A percentile compares a stretch with the other conserved stretches of the same genome.
These are phyloP conservation scores for Penicillium sp. DNA, from an alignment of 2,329 filamentous ascomycete species.

Conservation along the genomic window DNA sequence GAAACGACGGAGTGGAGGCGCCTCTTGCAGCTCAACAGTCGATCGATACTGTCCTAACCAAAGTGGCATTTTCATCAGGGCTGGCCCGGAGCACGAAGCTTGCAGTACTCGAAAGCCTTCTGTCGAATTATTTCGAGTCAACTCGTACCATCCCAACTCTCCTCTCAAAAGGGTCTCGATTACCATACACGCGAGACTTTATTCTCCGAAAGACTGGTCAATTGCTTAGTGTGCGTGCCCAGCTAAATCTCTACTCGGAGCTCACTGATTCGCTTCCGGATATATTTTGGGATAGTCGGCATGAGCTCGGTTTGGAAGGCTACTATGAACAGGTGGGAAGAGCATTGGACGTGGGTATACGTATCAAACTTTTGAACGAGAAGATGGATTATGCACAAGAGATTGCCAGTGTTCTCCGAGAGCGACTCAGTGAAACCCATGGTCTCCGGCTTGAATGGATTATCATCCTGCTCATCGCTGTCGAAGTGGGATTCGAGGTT, in stretches of 20 bases:
- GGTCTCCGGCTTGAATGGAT: slow-evolving; percentile 89
- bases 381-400: slow-evolving; percentile 98
- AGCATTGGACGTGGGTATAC: slow-evolving; percentile 85
- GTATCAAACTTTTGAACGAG: slow-evolving; percentile 90
- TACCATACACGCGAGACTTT: slow-evolving; percentile 72
- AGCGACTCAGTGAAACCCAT: slow-evolving; percentile 89
- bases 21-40: slow-evolving; percentile 35
- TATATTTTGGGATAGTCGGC: slow-evolving; percentile 91
- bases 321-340: slow-evolving; percentile 95
- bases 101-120: slow-evolving; percentile 82
- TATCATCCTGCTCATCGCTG: slow-evolving; percentile 89
- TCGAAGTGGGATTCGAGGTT: slow-evolving; percentile 89
- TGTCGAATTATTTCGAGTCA: slow-evolving; percentile 83
- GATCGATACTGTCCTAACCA: slow-evolving; percentile 74
- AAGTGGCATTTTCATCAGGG: slow-evolving; percentile 95
- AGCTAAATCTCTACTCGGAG: slow-evolving; percentile 95
- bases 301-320: slow-evolving; percentile 86
- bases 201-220: slow-evolving; percentile 94
- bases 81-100: slow-evolving; percentile 92
- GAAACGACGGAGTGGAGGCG: slow-evolving; percentile 23
- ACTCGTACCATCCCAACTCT: slow-evolving; percentile 81
- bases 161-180: slow-evolving; percentile 68
- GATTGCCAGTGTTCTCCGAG: slow-evolving; percentile 85
- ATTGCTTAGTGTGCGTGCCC: slow-evolving; percentile 82
- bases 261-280: slow-evolving; percentile 93